Conservation (phyloP, 2,329 filamentous ascomycete genomes). For the Trichoderma afroharzianum region DNA sequence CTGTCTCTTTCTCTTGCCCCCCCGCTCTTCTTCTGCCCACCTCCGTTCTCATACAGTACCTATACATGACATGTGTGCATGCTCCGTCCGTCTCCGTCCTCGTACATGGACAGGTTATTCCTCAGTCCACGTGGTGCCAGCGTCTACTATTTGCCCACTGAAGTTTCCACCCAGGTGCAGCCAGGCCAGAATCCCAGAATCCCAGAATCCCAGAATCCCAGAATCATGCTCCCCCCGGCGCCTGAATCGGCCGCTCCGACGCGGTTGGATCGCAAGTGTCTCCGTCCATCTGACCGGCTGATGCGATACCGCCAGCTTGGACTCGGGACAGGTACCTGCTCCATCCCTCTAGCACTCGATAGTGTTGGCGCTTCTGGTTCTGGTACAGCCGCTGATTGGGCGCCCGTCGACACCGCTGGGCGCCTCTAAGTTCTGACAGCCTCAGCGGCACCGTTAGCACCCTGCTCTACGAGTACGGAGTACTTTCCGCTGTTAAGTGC, state of each 20-base stretch:
- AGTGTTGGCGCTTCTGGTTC: neutral
- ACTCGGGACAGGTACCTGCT: neutral
- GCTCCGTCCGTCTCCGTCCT: neutral
- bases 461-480: no score
- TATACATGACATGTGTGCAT: neutral
- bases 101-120: neutral
- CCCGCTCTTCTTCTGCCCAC: no score
- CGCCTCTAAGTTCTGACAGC: neutral
- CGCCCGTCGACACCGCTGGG: neutral
- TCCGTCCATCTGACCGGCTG: neutral
- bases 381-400: slow-evolving; percentile 6
- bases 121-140: slow-evolving; percentile 7
- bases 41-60: neutral
- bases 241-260: neutral
- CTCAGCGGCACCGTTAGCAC: neutral
- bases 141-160: neutral
- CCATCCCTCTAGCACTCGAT: neutral
- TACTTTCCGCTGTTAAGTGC: neutral
- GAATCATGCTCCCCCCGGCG: neutral
- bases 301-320: slow-evolving; percentile 7
- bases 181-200: neutral
- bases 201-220: neutral
- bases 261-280: neutral
- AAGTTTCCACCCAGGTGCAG: slow-evolving; percentile 3
- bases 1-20: neutral